Conservation (phyloP, 306 rosid species). For the Begonia loranthoides region DNA sequence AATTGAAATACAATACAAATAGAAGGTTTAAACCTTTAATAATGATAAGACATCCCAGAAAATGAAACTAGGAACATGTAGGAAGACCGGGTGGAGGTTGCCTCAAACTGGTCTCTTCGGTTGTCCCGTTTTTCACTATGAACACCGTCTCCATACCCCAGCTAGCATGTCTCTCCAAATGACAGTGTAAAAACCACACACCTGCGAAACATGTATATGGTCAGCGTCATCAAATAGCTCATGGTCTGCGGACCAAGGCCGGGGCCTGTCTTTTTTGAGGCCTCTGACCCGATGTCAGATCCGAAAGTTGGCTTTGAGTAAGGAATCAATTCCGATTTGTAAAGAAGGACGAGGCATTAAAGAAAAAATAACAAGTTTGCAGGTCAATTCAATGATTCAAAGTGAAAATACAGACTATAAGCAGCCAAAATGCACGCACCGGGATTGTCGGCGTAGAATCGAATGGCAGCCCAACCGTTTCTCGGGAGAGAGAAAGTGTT, state of each 20-base stretch:
- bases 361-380: no score
- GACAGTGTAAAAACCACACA: constrained; percentile 32
- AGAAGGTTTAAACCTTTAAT: no score
- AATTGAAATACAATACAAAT: no score
- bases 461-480: constrained; percentile 28
- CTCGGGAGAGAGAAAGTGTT: constrained; percentile 22
- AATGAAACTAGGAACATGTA: constrained; percentile 9
- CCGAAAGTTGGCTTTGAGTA: no score
- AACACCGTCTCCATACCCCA: constrained; percentile 30
- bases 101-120: constrained; percentile 10
- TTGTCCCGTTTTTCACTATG: constrained; percentile 22
- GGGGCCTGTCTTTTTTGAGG: no score
- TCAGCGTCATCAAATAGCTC: not conserved
- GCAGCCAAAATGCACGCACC: constrained; percentile 5
- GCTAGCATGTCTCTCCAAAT: constrained; percentile 20
- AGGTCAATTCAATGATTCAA: no score
- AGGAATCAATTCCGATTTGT: no score
- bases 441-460: constrained; percentile 28
- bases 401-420: no score
- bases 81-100: constrained; percentile 26
- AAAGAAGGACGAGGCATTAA: no score
- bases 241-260: no score
- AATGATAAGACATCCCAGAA: no score
- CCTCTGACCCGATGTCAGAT: no score
- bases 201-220: not conserved